Conservation (phyloP, 306 rosid genomes). For the Hippophae tibetana region DNA sequence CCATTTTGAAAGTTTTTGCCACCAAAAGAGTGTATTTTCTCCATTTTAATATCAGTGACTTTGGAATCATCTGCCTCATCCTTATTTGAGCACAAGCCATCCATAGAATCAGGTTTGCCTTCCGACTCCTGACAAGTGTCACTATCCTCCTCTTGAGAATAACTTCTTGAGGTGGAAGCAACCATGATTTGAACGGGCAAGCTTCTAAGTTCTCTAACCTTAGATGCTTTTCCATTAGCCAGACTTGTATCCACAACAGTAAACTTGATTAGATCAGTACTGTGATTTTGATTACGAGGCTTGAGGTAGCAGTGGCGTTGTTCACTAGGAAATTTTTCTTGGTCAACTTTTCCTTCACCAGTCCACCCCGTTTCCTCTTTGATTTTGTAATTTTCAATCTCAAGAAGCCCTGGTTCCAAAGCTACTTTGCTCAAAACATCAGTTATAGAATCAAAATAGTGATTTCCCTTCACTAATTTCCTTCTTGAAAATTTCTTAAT, state of each 20-base stretch:
- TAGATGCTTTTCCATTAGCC: constrained; percentile 29
- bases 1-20: constrained; percentile 23
- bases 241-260: constrained; percentile 87
- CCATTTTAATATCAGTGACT: constrained; percentile 16
- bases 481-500: constrained; percentile 63
- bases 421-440: constrained; percentile 80
- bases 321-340: constrained; percentile 46
- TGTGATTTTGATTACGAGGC: constrained; percentile 50
- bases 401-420: constrained; percentile 69
- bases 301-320: constrained; percentile 78
- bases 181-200: constrained; percentile 42
- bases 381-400: constrained; percentile 36
- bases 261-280: constrained; percentile 44
- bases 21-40: constrained; percentile 18
- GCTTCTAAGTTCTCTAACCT: constrained; percentile 61
- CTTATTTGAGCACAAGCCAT: constrained; percentile 27
- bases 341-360: constrained; percentile 31
- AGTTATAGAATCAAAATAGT: constrained; percentile 69
- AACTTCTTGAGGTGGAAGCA: constrained; percentile 24
- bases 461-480: constrained; percentile 65
- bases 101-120: constrained; percentile 37
- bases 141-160: constrained; percentile 33
- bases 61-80: constrained; percentile 23
- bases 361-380: constrained; percentile 49
- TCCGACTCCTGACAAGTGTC: constrained; percentile 31